Conservation (phyloP, 1,284 basidiomycete genomes). For the Trichosporon asahii region DNA sequence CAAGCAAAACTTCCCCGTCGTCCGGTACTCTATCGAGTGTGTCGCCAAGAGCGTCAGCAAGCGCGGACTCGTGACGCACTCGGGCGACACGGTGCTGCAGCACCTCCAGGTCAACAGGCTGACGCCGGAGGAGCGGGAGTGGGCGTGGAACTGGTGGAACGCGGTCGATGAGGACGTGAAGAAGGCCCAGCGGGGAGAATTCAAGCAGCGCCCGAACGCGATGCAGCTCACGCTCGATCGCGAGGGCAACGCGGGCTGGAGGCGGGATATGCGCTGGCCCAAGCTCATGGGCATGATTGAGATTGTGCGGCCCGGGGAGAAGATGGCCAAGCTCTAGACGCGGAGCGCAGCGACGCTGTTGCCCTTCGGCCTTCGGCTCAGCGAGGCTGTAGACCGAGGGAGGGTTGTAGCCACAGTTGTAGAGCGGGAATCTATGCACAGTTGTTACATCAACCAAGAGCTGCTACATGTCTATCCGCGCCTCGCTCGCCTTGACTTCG, state of each 20-base stretch:
- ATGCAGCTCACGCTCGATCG: slow-evolving; percentile 56
- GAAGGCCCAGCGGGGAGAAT: slow-evolving; percentile 40
- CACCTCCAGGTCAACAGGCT: slow-evolving; percentile 54
- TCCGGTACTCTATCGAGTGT: slow-evolving; percentile 64
- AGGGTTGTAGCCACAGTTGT: too few relatives aligned
- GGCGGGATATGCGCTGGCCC: slow-evolving; percentile 56
- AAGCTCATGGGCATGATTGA: slow-evolving; percentile 20
- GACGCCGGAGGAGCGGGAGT: slow-evolving; percentile 51
- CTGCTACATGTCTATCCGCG: slow-evolving; percentile 26
- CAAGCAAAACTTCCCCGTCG: slow-evolving; percentile 59
- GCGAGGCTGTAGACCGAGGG: too few relatives aligned
- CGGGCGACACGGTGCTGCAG: slow-evolving; percentile 59
- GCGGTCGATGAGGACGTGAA: slow-evolving; percentile 54
- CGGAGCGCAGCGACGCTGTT: too few relatives aligned
- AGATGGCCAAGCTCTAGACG: slow-evolving; percentile 3
- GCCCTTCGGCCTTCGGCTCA: too few relatives aligned
- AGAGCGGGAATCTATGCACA: not conserved
- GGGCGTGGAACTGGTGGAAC: slow-evolving; percentile 59
- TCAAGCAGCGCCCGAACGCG: slow-evolving; percentile 39
- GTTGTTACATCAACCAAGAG: not conserved
- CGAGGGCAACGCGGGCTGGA: slow-evolving; percentile 60
- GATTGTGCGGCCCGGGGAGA: slow-evolving; percentile 1
- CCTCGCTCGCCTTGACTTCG: slow-evolving; percentile 13
- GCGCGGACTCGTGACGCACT: slow-evolving; percentile 66
- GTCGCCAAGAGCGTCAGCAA: slow-evolving; percentile 45